These are phyloP conservation scores for Phytophthora pisi DNA, from an alignment of 352 stramenopile genomes.

Conservation along the genomic window DNA sequence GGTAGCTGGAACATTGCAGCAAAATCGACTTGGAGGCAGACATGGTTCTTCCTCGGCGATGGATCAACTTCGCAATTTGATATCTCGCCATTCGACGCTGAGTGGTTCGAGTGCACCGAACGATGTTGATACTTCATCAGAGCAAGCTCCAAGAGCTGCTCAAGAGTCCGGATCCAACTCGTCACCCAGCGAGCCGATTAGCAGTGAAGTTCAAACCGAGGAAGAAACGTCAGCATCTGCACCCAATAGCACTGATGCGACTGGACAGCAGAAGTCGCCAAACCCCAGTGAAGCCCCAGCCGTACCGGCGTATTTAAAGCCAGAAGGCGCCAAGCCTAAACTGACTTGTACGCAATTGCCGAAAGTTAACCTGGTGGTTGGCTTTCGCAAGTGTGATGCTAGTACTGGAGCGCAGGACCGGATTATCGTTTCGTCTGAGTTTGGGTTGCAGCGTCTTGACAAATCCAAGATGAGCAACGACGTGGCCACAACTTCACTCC, in stretches of 20 bases:
- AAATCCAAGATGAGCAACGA: slow-evolving; percentile 19
- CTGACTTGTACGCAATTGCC: slow-evolving; percentile 44
- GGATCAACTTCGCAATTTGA: slow-evolving; percentile 62
- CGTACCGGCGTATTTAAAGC: slow-evolving; percentile 31
- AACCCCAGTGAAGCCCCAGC: slow-evolving; percentile 7
- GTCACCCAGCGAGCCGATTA: slow-evolving; percentile 21
- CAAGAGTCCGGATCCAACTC: slow-evolving; percentile 8
- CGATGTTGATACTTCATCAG: slow-evolving; percentile 18
- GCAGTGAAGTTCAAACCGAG: slow-evolving; percentile 29
- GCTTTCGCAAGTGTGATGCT: slow-evolving; percentile 47
- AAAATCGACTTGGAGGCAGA: slow-evolving; percentile 25
- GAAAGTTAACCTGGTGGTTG: slow-evolving; percentile 52
- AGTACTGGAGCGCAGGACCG: slow-evolving; percentile 27
- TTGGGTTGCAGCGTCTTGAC: slow-evolving; percentile 30
- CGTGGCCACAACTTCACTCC: slow-evolving; percentile 11
- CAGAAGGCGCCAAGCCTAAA: slow-evolving; percentile 35
- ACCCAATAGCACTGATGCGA: slow-evolving; percentile 5
- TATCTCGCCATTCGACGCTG: slow-evolving; percentile 41
- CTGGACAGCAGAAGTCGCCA: slow-evolving; percentile 11
- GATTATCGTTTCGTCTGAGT: slow-evolving; percentile 37
- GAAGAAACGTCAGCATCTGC: slow-evolving; percentile 19
- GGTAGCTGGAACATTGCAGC: slow-evolving; percentile 44
- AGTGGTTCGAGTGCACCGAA: slow-evolving; percentile 13
- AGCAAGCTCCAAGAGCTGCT: slow-evolving; percentile 5
- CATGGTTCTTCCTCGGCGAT: slow-evolving; percentile 38